These are phyloP conservation scores for Picochlorum sp. DNA, from an alignment of 139 green algal genomes.

Conservation along the genomic window DNA sequence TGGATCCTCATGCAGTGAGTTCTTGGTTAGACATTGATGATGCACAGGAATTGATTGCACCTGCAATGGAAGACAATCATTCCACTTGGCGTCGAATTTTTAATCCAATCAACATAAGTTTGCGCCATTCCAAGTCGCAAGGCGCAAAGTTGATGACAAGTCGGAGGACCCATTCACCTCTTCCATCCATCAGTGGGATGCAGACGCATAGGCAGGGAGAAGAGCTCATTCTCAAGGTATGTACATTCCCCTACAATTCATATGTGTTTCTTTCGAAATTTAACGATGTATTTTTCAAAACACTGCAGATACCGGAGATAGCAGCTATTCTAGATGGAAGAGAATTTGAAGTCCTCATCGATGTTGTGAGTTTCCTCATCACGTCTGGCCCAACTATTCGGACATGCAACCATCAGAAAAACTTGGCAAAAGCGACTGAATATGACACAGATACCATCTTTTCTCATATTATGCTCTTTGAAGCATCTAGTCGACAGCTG, in stretches of 20 bases:
- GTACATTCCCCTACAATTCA: neutral
- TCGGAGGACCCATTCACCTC: neutral
- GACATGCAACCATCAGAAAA: constrained; percentile 9
- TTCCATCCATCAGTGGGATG: neutral
- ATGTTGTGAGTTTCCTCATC: constrained; percentile 37
- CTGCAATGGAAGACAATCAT: neutral
- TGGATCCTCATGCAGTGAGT: constrained; percentile 28
- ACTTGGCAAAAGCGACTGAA: constrained; percentile 11
- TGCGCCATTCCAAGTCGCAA: constrained; percentile 33
- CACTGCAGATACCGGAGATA: constrained; percentile 31
- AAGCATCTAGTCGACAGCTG: neutral
- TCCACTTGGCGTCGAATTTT: constrained; percentile 17
- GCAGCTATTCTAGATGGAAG: constrained; percentile 43
- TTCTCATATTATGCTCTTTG: neutral
- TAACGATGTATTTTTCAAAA: neutral
- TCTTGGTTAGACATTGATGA: constrained; percentile 26
- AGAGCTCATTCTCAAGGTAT: constrained; percentile 2
- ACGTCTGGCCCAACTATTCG: constrained; percentile 16
- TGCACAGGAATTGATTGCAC: constrained; percentile 2
- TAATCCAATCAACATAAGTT: constrained; percentile 38
- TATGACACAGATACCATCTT: neutral
- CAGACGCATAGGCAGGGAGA: neutral
- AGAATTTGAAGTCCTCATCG: constrained; percentile 60
- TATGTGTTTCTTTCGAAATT: neutral
- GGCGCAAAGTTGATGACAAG: neutral